A percentile compares a stretch with the other conserved stretches of the same genome.
Conservation (phyloP, 2,329 filamentous ascomycete genomes). For the Verticillium klebahnii region DNA sequence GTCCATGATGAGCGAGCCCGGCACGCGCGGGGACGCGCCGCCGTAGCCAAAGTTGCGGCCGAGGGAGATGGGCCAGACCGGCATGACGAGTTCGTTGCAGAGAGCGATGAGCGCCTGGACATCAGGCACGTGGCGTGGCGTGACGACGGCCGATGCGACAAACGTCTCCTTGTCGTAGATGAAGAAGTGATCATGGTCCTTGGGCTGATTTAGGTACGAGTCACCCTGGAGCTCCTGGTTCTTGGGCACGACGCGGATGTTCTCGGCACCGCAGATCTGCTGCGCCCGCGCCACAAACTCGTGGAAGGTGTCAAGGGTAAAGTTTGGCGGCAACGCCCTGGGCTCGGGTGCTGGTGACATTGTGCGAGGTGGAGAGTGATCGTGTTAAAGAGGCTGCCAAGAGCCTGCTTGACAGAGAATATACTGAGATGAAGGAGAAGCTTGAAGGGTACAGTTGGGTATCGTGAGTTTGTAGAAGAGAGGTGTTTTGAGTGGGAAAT, state of each 20-base stretch:
- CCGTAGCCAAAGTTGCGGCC: slow-evolving; percentile 38
- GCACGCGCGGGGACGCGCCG: slow-evolving; percentile 35
- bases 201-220: slow-evolving; percentile 14
- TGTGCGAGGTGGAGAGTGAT: background rate
- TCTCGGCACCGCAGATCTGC: slow-evolving; percentile 18
- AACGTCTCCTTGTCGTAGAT: slow-evolving; percentile 37
- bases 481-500: too few species aligned
- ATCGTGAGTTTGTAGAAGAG: too few species aligned
- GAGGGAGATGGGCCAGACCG: slow-evolving; percentile 31
- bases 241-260: slow-evolving; percentile 13
- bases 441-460: too few species aligned
- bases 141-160: slow-evolving; percentile 32
- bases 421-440: too few species aligned
- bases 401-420: too few species aligned
- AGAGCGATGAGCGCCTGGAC: slow-evolving; percentile 35
- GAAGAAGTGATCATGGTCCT: slow-evolving; percentile 31
- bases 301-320: slow-evolving; percentile 14
- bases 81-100: slow-evolving; percentile 28
- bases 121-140: slow-evolving; percentile 28
- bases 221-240: slow-evolving; percentile 11
- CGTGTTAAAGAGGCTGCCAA: too few species aligned
- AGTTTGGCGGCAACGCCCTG: slow-evolving; percentile 7
- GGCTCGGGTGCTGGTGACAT: slow-evolving; percentile 7
- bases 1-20: slow-evolving; percentile 36
- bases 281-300: slow-evolving; percentile 13